These are phyloP conservation scores for Asterophora parasitica DNA, from an alignment of 768 basidiomycete species.

Conservation along the genomic window DNA sequence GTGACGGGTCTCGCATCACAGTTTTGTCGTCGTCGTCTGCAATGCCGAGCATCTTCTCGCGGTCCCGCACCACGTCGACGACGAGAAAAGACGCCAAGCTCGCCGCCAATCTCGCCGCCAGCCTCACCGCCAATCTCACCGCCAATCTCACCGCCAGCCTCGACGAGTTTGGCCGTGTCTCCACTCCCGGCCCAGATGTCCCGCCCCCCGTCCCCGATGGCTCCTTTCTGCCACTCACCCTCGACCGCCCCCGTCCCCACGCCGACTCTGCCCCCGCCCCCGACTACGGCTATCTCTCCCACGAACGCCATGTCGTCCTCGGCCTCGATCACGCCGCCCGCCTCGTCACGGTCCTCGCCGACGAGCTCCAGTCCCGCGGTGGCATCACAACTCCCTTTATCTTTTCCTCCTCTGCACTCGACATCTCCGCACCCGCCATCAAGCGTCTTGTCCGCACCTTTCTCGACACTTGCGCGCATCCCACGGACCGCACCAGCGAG, in stretches of 20 bases:
- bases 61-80: constrained; percentile 58
- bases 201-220: constrained; percentile 42
- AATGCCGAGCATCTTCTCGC: constrained; percentile 48
- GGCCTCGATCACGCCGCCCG: constrained; percentile 69
- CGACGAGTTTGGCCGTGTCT: constrained; percentile 67
- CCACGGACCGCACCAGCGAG: constrained; percentile 33
- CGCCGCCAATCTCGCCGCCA: too few relatives aligned
- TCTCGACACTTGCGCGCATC: constrained; percentile 51
- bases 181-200: constrained; percentile 27
- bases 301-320: constrained; percentile 68
- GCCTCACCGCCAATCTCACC: too few relatives aligned
- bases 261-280: constrained; percentile 30
- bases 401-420: constrained; percentile 85
- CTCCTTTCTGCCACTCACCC: constrained; percentile 46
- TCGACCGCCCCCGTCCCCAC: constrained; percentile 42
- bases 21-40: too few relatives aligned
- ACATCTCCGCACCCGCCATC: constrained; percentile 71
- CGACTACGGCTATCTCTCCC: constrained; percentile 71
- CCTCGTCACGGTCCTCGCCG: constrained; percentile 65
- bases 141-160: too few relatives aligned
- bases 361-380: constrained; percentile 68
- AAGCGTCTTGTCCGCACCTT: constrained; percentile 78
- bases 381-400: constrained; percentile 88
- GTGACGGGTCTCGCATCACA: too few relatives aligned
- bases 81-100: constrained; percentile 33